Evolutionary conservation across 805 yeast species (phyloP).

Genomic region (Kodamaea neixiangensis): DNA sequence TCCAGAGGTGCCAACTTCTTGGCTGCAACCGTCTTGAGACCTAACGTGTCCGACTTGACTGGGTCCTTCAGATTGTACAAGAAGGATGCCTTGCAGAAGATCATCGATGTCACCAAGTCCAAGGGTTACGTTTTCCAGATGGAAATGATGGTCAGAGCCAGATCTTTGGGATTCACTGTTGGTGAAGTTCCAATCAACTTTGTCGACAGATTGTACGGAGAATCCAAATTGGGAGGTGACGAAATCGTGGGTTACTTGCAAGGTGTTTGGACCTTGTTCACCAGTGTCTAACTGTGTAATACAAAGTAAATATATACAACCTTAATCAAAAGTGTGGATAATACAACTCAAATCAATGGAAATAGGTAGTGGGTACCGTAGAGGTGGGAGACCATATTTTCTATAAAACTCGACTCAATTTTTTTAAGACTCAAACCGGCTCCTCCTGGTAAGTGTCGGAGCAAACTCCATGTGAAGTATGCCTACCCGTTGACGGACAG

Average conservation of each 20-base stretch:
- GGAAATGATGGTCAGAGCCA: slow-evolving; percentile 87
- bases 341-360: too few relatives aligned
- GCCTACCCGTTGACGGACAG: too few relatives aligned
- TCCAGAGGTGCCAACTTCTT: slow-evolving; percentile 80
- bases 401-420: not conserved
- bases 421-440: too few relatives aligned
- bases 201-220: slow-evolving; percentile 79
- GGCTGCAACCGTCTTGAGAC: slow-evolving; percentile 70
- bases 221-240: slow-evolving; percentile 76
- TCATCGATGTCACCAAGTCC: slow-evolving; percentile 66
- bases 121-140: slow-evolving; percentile 85
- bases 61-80: slow-evolving; percentile 78
- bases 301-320: not conserved
- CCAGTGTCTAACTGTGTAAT: slow-evolving; percentile 45
- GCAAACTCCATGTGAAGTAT: too few relatives aligned
- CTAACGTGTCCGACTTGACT: slow-evolving; percentile 71
- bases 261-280: slow-evolving; percentile 73
- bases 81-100: slow-evolving; percentile 63
- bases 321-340: not conserved
- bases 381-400: not conserved
- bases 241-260: slow-evolving; percentile 76
- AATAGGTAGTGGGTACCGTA: not conserved
- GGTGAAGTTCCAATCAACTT: slow-evolving; percentile 80
- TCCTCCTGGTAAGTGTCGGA: too few relatives aligned
- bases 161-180: slow-evolving; percentile 68